A percentile compares a stretch with the other conserved stretches of the same genome.
phyloP scores from a whole-genome alignment of 768 basidiomycete species.

The Lactarius hengduanensis region DNA sequence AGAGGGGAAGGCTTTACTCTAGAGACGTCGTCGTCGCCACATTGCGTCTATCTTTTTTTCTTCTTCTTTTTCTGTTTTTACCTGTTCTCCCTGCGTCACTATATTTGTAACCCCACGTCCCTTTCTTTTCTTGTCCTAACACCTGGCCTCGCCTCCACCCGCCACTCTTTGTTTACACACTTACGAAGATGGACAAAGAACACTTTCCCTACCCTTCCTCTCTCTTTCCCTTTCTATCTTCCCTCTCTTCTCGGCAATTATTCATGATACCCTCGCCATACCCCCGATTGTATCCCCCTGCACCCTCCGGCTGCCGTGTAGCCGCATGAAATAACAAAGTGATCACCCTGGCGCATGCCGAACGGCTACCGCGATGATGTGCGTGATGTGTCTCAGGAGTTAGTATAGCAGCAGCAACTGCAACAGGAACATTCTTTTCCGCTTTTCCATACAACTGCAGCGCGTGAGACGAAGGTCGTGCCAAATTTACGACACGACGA shows the following conservation, averaged over 20 bases:
- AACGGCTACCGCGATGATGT: background rate
- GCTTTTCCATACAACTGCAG: no score
- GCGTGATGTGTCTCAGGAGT: background rate
- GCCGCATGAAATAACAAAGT: slow-evolving; percentile 28
- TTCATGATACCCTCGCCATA: slow-evolving; percentile 30
- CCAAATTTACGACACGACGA: background rate
- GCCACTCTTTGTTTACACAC: slow-evolving; percentile 20
- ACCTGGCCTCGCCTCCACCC: slow-evolving; percentile 9
- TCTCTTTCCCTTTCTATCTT: background rate
- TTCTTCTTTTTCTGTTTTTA: slow-evolving; percentile 7
- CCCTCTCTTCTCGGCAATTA: slow-evolving; percentile 27
- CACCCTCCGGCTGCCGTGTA: slow-evolving; percentile 26
- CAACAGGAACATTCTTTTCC: background rate
- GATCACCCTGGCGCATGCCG: slow-evolving; percentile 24
- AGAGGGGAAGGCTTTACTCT: background rate
- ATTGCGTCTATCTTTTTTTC: slow-evolving; percentile 24
- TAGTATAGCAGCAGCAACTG: background rate
- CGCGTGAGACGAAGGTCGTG: background rate
- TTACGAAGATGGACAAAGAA: slow-evolving; percentile 22
- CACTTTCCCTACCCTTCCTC: background rate
- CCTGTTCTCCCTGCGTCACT: slow-evolving; percentile 18
- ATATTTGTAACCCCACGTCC: slow-evolving; percentile 21
- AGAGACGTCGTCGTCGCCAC: background rate
- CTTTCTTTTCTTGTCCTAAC: slow-evolving; percentile 17
- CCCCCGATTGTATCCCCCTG: slow-evolving; percentile 24